Conservation (phyloP, 2,329 filamentous ascomycete species). For the Fusarium armeniacum region DNA sequence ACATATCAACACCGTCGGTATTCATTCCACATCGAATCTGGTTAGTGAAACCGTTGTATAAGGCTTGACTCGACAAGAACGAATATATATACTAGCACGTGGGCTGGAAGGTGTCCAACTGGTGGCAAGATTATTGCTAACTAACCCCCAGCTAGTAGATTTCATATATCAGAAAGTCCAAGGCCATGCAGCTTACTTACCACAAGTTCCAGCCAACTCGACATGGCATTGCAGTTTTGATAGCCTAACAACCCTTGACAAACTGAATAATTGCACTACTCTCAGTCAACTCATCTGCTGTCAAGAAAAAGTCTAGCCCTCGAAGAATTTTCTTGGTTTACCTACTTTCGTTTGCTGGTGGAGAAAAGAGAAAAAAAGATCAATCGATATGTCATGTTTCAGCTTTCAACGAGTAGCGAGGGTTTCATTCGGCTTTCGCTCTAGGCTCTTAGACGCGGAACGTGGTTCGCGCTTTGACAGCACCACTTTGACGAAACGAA, state of each 20-base stretch:
- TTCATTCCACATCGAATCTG: background rate
- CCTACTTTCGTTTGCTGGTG: background rate
- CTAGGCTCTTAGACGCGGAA: background rate
- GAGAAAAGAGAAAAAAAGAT: background rate
- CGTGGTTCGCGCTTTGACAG: slow-evolving; percentile 4
- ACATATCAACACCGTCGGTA: slow-evolving; percentile 21
- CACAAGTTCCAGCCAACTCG: background rate
- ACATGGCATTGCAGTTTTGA: too few relatives aligned
- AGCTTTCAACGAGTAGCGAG: background rate
- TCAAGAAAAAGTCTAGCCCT: background rate
- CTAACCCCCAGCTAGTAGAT: background rate
- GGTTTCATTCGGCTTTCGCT: background rate
- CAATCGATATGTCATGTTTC: slow-evolving; percentile 12
- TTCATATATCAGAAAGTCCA: background rate
- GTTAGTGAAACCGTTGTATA: background rate
- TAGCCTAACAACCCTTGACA: background rate
- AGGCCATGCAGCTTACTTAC: background rate
- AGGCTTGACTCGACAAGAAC: background rate
- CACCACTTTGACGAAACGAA: background rate
- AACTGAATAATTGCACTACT: background rate
- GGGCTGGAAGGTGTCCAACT: background rate
- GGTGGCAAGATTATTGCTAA: background rate
- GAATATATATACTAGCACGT: background rate
- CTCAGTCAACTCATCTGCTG: background rate
- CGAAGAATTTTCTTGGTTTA: too few relatives aligned